Evolutionary conservation across 1,284 basidiomycete genomes (phyloP), one percentile per base, ranked within the genome.

Genomic region (Pascua sp.): DNA sequence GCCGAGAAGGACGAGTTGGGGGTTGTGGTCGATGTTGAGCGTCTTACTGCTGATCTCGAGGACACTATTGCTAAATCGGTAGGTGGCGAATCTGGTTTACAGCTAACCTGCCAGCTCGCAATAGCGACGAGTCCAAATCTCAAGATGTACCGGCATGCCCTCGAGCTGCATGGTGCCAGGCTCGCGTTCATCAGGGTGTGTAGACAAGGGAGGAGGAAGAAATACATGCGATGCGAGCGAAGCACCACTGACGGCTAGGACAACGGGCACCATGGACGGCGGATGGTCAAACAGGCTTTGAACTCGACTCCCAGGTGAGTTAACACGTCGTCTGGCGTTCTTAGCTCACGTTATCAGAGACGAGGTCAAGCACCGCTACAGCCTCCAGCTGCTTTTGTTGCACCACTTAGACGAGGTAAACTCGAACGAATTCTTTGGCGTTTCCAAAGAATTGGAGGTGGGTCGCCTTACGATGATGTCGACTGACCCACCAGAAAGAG

Each of bases 111-210:
- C 8, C 52, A 68, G 69, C 66, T 65, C 18, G 56, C 55, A 1
- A 50, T 64, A 0, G 58, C 69, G 1, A 51, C 57, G 7, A 62
- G 63, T 41, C 49, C 61, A 1, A 63, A 63, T 18, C 56, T 71
- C 11, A 60, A 55, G 16, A 11, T 15, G 12, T 60, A 62, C 53
- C 53, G 53, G 24, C 57, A 62, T n/a, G 57, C 62, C 9, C 55
- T 71, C 1, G 67, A 70, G 56, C 51, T 70, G 9, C 54, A 66
- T 9, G 65, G 59, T 38, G 59, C 61, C 13, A 50, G 62, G n/a
- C 41, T 69, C 8, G 61, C 61, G 3, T 65, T 69, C 51, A 42
- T 66, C 45, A 65, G 64, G 42, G 64, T 67, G 43, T 37, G 64
- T 32, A 32, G 24, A 7, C 24, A 4, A 32, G 24, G 49, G 11